Percentiles rank a stretch among this genome's conserved stretches.
Conservation (phyloP, 164 flowering plant species). For the Umbilicus rupestris region DNA sequence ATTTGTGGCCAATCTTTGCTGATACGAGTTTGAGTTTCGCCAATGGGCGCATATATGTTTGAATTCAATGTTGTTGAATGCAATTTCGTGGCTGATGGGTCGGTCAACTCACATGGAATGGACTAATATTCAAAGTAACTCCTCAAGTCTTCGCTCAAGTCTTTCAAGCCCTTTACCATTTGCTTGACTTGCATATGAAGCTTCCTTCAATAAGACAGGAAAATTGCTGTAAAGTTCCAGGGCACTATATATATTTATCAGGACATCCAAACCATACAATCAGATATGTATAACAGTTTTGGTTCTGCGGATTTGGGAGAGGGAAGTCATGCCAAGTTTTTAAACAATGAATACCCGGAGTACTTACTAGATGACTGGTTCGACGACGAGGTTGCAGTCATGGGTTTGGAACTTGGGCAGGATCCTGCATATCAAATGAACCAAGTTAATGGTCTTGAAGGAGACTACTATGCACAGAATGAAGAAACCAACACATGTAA, state of each 20-base stretch:
- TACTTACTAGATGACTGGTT: conserved; percentile 21
- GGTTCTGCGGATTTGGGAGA: conserved; percentile 16
- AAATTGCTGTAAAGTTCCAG: neutral
- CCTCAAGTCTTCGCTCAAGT: too few relatives aligned
- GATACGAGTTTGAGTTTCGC: too few relatives aligned
- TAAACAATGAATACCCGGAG: conserved; percentile 23
- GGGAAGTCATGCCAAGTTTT: conserved; percentile 12
- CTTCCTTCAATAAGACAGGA: neutral
- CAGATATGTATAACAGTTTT: conserved; percentile 4
- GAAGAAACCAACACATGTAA: conserved; percentile 16
- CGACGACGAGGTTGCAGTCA: conserved; percentile 11
- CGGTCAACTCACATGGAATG: too few relatives aligned
- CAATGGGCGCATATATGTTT: too few relatives aligned
- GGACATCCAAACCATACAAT: neutral
- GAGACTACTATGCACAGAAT: conserved; percentile 7
- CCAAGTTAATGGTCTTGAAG: conserved; percentile 11
- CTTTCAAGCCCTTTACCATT: neutral
- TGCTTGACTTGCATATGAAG: neutral
- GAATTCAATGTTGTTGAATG: too few relatives aligned
- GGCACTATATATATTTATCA: neutral
- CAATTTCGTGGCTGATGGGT: too few relatives aligned
- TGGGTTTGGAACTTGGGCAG: conserved; percentile 10
- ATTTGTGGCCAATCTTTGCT: too few relatives aligned
- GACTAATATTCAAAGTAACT: too few relatives aligned
- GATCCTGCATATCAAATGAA: conserved; percentile 7